Evolutionary conservation across 164 flowering plant species (phyloP).

Genomic region (Santalum album): DNA sequence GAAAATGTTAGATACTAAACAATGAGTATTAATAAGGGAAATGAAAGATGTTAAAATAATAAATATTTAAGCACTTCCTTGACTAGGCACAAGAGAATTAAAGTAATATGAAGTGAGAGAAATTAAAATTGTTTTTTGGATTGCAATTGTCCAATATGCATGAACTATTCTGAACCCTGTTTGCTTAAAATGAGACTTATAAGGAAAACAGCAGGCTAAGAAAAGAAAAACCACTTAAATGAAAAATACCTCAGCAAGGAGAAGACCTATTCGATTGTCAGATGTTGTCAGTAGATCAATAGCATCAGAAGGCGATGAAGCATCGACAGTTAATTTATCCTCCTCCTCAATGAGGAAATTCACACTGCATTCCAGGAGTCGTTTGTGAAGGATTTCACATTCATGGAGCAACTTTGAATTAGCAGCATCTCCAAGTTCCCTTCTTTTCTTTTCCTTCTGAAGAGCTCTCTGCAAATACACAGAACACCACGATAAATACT

Average conservation of each 20-base stretch:
- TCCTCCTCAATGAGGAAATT: background rate
- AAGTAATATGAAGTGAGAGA: too few species aligned
- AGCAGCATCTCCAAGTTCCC: background rate
- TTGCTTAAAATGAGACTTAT: background rate
- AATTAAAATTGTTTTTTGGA: too few species aligned
- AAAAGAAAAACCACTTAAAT: background rate
- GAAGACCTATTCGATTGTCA: constrained; percentile 3
- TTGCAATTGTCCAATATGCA: too few species aligned
- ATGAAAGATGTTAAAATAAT: too few species aligned
- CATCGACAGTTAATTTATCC: background rate
- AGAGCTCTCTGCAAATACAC: background rate
- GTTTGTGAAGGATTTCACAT: background rate
- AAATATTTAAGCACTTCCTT: too few species aligned
- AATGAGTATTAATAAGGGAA: too few species aligned
- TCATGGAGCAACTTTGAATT: constrained; percentile 1
- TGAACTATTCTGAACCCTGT: too few species aligned
- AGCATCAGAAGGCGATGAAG: background rate
- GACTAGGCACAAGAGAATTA: too few species aligned
- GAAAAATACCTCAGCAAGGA: constrained; percentile 2
- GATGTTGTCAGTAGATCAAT: background rate
- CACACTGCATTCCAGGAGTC: constrained; percentile 1
- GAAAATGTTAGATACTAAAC: too few species aligned
- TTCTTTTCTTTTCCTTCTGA: background rate
- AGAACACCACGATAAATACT: too few species aligned
- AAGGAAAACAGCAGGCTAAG: background rate